Evolutionary conservation across 1,284 basidiomycete genomes (phyloP), one percentile per base, ranked within the genome.

Genomic region (Taiwanofungus camphoratus): DNA sequence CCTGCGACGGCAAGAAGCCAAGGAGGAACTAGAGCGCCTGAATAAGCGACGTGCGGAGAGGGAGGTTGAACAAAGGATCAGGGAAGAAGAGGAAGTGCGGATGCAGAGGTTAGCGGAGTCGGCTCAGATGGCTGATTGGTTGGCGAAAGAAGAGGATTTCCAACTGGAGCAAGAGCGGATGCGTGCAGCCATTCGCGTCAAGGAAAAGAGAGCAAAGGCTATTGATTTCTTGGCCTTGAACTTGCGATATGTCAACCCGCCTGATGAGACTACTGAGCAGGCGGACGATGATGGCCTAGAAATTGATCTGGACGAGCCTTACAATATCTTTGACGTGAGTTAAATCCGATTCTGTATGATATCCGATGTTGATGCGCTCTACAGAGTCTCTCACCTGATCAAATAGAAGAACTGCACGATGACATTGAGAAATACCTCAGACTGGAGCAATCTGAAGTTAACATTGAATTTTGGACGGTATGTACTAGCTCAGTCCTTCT

Each of bases 251-350:
- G 86, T 90, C 42, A 81, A 79, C 50, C 77, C 76, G n/a, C 65
- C 74, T 6, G 67, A 73, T 4, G 77, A 84, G 13, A 77, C 82
- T 21, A 85, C 88, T 6, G 86, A 87, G 20, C 77, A 78, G 11
- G 70, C 74, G 44, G 77, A 70, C 3, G 70, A 79, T 46, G 82
- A 89, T 27, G 92, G 92, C 11, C 75, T 99, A 39, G 96, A 99
- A 65, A 96, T 98, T 56, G 96, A 99, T 65, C 77, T 99, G 36
- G 94, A 98, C 54, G 96, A 99, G 63, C 96, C 96, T 0, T 97
- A 97, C 67, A 87, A 87, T 53, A 97, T 99, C 52, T 87, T 99
- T 51, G 90, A 96, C 50, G 92, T 92, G 58, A 50, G 86, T 71
- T 3, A n/a, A n/a, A n/a, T n/a, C n/a, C n/a, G n/a, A n/a, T n/a